phyloP scores from a whole-genome alignment of 2,329 filamentous ascomycete genomes.

The Xylariaceae sp. region DNA sequence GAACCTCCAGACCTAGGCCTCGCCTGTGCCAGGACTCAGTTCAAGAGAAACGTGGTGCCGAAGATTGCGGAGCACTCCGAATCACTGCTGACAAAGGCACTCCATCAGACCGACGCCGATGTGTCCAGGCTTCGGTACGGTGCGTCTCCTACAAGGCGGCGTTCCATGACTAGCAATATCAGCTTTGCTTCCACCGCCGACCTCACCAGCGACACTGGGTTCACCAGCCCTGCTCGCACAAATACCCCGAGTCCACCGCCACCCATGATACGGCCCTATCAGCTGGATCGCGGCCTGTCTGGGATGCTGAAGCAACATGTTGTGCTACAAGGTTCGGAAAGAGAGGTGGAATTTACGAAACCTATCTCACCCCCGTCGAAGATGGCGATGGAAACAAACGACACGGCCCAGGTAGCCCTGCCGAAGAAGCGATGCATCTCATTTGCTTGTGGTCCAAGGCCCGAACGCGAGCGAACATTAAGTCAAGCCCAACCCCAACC shows the following conservation, averaged over 20 bases:
- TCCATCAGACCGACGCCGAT: constrained; percentile 61
- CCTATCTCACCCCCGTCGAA: constrained; percentile 11
- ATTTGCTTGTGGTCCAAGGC: constrained; percentile 75
- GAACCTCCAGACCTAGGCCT: constrained; percentile 70
- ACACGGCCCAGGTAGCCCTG: constrained; percentile 56
- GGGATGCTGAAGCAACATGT: constrained; percentile 25
- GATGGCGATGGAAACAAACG: constrained; percentile 35
- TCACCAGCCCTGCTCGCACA: constrained; percentile 83
- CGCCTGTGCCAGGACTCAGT: constrained; percentile 33
- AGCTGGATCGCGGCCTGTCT: constrained; percentile 31
- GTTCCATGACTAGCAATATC: constrained; percentile 72
- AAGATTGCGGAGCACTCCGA: constrained; percentile 55
- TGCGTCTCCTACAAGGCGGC: constrained; percentile 39
- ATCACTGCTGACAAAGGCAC: constrained; percentile 81
- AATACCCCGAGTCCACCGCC: constrained; percentile 86
- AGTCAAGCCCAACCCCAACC: constrained; percentile 32
- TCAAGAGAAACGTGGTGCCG: constrained; percentile 43
- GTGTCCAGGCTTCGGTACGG: constrained; percentile 34
- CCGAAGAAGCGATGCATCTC: constrained; percentile 85
- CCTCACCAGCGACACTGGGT: constrained; percentile 87
- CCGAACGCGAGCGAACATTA: constrained; percentile 26
- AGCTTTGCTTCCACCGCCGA: constrained; percentile 83
- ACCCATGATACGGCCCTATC: constrained; percentile 48
- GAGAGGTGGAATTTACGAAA: constrained; percentile 19
- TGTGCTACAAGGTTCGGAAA: constrained; percentile 25